A percentile compares a stretch with the other conserved stretches of the same genome.
Evolutionary conservation across 129 eudicot species (phyloP).

Genomic region (Saussurea involucrata): DNA sequence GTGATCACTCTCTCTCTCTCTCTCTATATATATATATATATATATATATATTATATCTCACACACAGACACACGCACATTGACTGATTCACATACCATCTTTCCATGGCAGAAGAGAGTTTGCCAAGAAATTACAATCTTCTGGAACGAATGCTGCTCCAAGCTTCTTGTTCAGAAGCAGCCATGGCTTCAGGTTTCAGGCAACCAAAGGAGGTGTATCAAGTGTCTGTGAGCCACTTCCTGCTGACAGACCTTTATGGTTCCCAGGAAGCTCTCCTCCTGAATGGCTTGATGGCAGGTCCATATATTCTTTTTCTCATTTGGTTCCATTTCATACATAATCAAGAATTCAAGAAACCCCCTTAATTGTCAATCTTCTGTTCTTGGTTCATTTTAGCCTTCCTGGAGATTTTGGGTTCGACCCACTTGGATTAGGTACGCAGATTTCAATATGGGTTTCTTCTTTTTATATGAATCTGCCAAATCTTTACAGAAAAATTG

Average conservation of each 20-base stretch:
- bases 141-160: conserved; percentile 21
- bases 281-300: conserved; percentile 96
- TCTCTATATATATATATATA: background rate
- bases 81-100: background rate
- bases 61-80: background rate
- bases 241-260: conserved; percentile 94
- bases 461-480: background rate
- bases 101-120: conserved; percentile 37
- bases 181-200: conserved; percentile 35
- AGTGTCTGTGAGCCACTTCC: conserved; percentile 91
- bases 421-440: conserved; percentile 84
- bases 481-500: background rate
- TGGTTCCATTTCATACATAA: background rate
- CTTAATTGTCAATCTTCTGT: background rate
- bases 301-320: background rate
- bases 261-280: conserved; percentile 86
- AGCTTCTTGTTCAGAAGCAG: conserved; percentile 16
- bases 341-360: background rate
- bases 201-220: conserved; percentile 69
- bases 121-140: background rate
- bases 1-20: background rate
- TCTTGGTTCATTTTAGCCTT: conserved; percentile 43
- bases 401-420: conserved; percentile 99
- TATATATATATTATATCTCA: background rate
- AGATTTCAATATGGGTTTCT: background rate